A percentile compares a stretch with the other conserved stretches of the same genome.
These are phyloP conservation scores for Actinomucor elegans DNA, from an alignment of 371 early-diverging fungal genomes.

Conservation along the genomic window DNA sequence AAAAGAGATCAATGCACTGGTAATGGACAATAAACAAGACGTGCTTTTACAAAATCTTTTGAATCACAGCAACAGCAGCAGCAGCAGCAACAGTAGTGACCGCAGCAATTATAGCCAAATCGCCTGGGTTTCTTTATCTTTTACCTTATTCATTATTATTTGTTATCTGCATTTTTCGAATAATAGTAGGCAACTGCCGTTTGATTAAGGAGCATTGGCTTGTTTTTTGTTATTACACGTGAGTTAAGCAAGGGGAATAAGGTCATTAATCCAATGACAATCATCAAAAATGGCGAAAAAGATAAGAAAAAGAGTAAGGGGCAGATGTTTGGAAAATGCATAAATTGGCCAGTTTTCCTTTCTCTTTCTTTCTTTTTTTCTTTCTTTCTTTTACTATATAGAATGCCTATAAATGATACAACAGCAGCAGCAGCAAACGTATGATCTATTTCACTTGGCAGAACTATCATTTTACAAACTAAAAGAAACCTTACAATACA, in stretches of 20 bases:
- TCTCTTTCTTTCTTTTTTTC: not conserved
- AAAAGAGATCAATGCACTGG: slow-evolving; percentile 6
- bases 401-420: slow-evolving; percentile 1
- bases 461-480: slow-evolving; percentile 37
- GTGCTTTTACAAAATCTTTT: not conserved
- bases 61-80: not conserved
- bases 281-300: not conserved
- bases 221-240: too few relatives aligned
- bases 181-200: too few relatives aligned
- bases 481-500: slow-evolving; percentile 9
- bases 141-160: slow-evolving; percentile 8
- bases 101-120: not conserved
- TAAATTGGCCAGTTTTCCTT: too few relatives aligned
- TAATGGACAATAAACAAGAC: not conserved
- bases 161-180: slow-evolving; percentile 13
- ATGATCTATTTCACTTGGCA: slow-evolving; percentile 21
- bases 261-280: not conserved
- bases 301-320: too few relatives aligned
- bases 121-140: not conserved
- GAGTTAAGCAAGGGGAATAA: too few relatives aligned
- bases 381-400: not conserved
- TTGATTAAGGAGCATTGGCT: too few relatives aligned
- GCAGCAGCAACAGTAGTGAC: not conserved
- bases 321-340: too few relatives aligned
- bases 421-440: slow-evolving; percentile 1